A percentile compares a stretch with the other conserved stretches of the same genome.
Evolutionary conservation across 768 basidiomycete genomes (phyloP).

Genomic region (Leucosporidium scottii): DNA sequence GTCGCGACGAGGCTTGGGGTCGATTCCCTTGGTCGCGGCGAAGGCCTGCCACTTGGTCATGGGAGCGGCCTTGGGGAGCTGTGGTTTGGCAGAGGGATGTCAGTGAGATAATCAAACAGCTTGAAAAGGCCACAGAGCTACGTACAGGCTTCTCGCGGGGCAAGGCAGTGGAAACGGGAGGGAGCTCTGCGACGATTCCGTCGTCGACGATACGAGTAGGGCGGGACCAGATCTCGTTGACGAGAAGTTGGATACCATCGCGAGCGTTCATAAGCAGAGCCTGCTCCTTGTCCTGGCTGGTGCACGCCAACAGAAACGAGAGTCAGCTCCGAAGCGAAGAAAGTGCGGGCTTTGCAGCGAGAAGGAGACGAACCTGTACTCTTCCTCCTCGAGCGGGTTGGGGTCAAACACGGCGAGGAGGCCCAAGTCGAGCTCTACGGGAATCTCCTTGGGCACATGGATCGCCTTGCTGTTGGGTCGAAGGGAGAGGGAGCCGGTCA

Average conservation of each 20-base stretch:
- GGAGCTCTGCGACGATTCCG: constrained; percentile 76
- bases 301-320: constrained; percentile 1
- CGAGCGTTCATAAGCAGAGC: constrained; percentile 71
- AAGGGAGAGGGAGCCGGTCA: background rate
- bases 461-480: constrained; percentile 53
- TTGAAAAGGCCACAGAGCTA: background rate
- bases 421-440: constrained; percentile 61
- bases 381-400: constrained; percentile 75
- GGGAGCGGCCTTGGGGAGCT: constrained; percentile 79
- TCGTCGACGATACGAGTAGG: constrained; percentile 65
- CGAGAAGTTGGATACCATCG: constrained; percentile 72
- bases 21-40: constrained; percentile 86
- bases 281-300: constrained; percentile 68
- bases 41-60: constrained; percentile 96
- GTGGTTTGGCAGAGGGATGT: background rate
- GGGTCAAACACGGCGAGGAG: constrained; percentile 77
- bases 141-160: constrained; percentile 72
- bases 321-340: background rate
- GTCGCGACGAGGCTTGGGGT: constrained; percentile 62
- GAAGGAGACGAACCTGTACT: constrained; percentile 56
- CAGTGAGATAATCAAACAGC: background rate
- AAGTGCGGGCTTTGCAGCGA: background rate
- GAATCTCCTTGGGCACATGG: constrained; percentile 67
- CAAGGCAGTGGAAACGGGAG: constrained; percentile 64
- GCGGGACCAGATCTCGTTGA: constrained; percentile 71